phyloP scores from a whole-genome alignment of 495 filamentous ascomycete species.

The Delitschia confertaspora region DNA sequence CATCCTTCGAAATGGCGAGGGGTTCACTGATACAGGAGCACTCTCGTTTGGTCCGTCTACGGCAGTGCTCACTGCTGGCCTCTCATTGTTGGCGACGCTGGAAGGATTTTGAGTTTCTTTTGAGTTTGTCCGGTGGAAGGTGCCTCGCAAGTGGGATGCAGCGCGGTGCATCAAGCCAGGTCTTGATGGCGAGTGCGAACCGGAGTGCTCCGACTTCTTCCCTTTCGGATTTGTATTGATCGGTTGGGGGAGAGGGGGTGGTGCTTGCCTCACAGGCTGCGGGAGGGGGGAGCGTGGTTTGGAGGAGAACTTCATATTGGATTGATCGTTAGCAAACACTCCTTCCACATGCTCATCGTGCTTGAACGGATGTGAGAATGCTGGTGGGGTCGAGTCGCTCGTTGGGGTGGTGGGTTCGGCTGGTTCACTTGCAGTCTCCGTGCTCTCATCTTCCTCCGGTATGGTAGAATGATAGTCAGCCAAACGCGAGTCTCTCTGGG shows the following conservation, averaged over 20 bases:
- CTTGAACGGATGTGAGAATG: slow-evolving; percentile 15
- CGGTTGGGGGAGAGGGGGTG: slow-evolving; percentile 8
- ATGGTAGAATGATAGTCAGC: slow-evolving; percentile 19
- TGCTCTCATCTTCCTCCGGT: slow-evolving; percentile 28
- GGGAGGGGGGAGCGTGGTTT: slow-evolving; percentile 1
- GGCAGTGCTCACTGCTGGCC: slow-evolving; percentile 13
- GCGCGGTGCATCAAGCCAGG: slow-evolving; percentile 16
- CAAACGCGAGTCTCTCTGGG: slow-evolving; percentile 20
- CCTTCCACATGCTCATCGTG: slow-evolving; percentile 13
- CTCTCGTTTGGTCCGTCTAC: slow-evolving; percentile 15
- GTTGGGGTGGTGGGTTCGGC: slow-evolving; percentile 26
- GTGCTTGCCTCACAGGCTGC: slow-evolving; percentile 1
- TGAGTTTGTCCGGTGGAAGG: slow-evolving; percentile 19
- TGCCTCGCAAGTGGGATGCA: slow-evolving; percentile 19
- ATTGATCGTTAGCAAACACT: neutral
- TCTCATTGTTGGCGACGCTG: neutral
- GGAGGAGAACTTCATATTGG: neutral
- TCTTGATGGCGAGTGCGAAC: slow-evolving; percentile 15
- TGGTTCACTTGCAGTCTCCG: slow-evolving; percentile 27
- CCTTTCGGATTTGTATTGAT: too few species aligned
- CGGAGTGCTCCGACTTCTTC: too few species aligned
- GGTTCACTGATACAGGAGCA: slow-evolving; percentile 9
- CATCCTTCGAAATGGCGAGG: slow-evolving; percentile 14
- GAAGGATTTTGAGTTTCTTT: neutral
- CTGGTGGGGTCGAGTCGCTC: slow-evolving; percentile 19